Conservation (phyloP, 2,329 filamentous ascomycete genomes). For the Pyrenochaeta sp. region DNA sequence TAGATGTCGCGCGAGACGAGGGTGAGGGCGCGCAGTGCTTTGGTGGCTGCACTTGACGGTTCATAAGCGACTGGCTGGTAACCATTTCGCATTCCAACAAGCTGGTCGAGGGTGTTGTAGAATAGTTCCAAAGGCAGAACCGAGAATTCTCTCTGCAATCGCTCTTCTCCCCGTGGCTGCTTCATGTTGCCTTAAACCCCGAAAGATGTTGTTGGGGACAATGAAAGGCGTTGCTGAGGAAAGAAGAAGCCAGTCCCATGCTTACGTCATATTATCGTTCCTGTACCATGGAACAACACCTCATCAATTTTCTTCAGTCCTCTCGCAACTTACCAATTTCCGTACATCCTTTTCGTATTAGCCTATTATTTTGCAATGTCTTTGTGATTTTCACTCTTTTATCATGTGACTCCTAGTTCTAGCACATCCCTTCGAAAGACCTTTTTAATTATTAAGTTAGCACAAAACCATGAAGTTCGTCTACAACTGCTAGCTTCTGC, state of each 20-base stretch:
- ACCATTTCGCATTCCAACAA: slow-evolving; percentile 27
- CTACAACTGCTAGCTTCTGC: too few species aligned
- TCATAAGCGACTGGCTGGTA: slow-evolving; percentile 28
- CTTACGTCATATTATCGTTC: not conserved
- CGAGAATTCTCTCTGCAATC: slow-evolving; percentile 30
- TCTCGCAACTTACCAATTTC: not conserved
- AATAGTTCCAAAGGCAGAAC: slow-evolving; percentile 40
- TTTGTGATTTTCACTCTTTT: too few species aligned
- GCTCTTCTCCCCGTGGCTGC: not conserved
- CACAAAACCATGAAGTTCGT: too few species aligned
- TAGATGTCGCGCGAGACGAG: slow-evolving; percentile 31
- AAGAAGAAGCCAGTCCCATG: not conserved
- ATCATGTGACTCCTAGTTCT: too few species aligned
- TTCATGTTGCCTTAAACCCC: not conserved
- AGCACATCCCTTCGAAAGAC: too few species aligned
- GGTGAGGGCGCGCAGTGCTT: slow-evolving; percentile 34
- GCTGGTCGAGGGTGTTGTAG: slow-evolving; percentile 36
- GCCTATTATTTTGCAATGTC: too few species aligned
- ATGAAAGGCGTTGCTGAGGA: not conserved
- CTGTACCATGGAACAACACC: not conserved
- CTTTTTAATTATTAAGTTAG: too few species aligned
- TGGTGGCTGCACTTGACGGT: slow-evolving; percentile 27
- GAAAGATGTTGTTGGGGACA: not conserved
- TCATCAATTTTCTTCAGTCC: not conserved
- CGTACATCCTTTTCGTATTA: not conserved